Evolutionary conservation across 2,329 filamentous ascomycete genomes (phyloP).

Genomic region (Corinectria fuckeliana): DNA sequence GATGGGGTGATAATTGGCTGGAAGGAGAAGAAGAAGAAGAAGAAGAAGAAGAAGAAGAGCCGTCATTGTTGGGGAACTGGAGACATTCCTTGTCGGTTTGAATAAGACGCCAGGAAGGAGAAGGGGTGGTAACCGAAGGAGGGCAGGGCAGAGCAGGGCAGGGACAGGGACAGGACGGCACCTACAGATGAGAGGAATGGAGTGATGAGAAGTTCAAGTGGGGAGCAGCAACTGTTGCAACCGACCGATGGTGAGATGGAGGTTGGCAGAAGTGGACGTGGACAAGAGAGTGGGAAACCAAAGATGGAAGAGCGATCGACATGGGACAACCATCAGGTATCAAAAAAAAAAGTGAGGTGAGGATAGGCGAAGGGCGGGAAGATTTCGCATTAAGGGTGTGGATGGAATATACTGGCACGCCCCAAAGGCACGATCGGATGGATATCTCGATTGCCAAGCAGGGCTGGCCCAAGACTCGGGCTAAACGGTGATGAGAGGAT

Average conservation of each 20-base stretch:
- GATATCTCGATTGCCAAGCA: constrained; percentile 37
- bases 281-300: constrained; percentile 19
- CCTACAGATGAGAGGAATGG: constrained; percentile 25
- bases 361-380: constrained; percentile 15
- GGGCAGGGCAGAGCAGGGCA: no score
- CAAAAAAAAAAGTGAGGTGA: constrained; percentile 26
- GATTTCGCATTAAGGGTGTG: constrained; percentile 21
- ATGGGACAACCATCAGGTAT: constrained; percentile 26
- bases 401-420: constrained; percentile 26
- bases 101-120: not conserved
- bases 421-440: constrained; percentile 31
- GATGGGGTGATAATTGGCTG: not conserved
- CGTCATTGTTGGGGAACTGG: constrained; percentile 7
- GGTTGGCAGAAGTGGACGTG: constrained; percentile 18
- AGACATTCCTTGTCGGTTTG: constrained; percentile 15
- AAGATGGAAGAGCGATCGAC: constrained; percentile 23
- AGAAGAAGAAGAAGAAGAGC: not conserved
- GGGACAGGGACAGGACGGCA: constrained; percentile 15
- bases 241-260: constrained; percentile 17
- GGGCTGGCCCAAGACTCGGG: constrained; percentile 21
- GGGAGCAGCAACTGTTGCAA: constrained; percentile 6
- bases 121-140: constrained; percentile 9
- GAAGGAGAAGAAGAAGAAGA: not conserved
- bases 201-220: constrained; percentile 17
- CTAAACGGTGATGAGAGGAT: constrained; percentile 29